phyloP scores from a whole-genome alignment of 257 asterid genomes.

The Rubia yunnanensis region DNA sequence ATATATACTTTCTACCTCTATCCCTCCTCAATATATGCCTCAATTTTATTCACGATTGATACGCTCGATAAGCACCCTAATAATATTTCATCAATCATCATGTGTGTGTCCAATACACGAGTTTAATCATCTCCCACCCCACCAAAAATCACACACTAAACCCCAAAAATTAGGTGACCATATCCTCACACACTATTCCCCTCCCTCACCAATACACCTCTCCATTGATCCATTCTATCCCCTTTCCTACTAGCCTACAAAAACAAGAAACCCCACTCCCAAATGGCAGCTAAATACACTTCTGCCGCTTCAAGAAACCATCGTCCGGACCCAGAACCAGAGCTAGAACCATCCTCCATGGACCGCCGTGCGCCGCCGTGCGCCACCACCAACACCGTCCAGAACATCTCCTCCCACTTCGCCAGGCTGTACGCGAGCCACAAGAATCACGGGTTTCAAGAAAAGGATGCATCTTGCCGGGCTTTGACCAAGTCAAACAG shows the following conservation, averaged over 20 bases:
- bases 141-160: conserved; percentile 1
- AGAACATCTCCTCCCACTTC: conserved; percentile 62
- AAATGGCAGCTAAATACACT: conserved; percentile 20
- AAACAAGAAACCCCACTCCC: neutral
- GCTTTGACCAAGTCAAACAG: conserved; percentile 63
- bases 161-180: neutral
- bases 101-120: neutral
- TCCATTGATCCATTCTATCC: neutral
- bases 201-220: neutral
- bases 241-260: neutral
- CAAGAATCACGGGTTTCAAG: conserved; percentile 29
- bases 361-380: conserved; percentile 31
- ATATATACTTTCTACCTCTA: no score
- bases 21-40: no score
- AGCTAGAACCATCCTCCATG: conserved; percentile 25
- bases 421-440: conserved; percentile 55
- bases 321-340: conserved; percentile 30
- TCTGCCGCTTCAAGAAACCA: conserved; percentile 9
- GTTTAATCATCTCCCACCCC: neutral
- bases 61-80: neutral
- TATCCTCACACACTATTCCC: neutral
- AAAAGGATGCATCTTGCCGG: conserved; percentile 42
- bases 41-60: neutral
- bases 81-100: neutral
- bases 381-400: conserved; percentile 42